Base-by-base conservation (phyloP, 2,329 filamentous ascomycete species). In the Xylariaceae sp. region DNA sequence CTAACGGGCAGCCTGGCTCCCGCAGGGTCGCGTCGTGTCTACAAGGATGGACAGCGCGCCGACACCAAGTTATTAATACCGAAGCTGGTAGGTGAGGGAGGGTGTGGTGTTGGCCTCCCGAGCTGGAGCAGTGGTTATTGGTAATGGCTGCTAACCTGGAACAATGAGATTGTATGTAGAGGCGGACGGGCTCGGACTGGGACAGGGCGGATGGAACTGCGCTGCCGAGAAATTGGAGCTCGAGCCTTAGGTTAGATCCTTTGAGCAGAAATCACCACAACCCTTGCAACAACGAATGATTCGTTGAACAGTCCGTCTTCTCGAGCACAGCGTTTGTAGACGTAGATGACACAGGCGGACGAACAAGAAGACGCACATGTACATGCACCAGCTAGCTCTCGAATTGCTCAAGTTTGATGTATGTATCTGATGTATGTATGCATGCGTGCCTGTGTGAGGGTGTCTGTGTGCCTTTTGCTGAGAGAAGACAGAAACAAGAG, bases 1-100 rank as follows among this genome's bases (percentile, higher is more conserved):
- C 14, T 39, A 51, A 44, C 55, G 51, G 53, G 50, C 47, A 43
- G 15, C 31, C 30, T 59, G 53, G 51, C 52, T 48, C 44, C 45
- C 39, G 52, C 53, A 57, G 60, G 58, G 62, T 64, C 60, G 55
- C 56, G 54, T 62, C 62, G 61, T 59, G 62, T 61, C 61, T 60
- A 43, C 49, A 53, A 56, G 56, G 54, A 50, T 58, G 49, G 45
- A 45, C 45, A 30, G 45, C 36, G 45, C 46, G 36, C 49, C 49
- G 47, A 51, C 47, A 45, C 47, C 22, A 27, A 27, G 22, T 27
- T 27, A 27, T 27, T 27, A 27, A 27, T 27, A 27, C 22, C 22
- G 4, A 27, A 27, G 22, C 22, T 7, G 22, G n/a, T n/a, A n/a
- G n/a, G n/a, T n/a, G n/a, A n/a, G 22, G 22, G 22, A 27, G 4